Evolutionary conservation across 1,284 basidiomycete genomes (phyloP).

Genomic region (Cryptococcus amylolentus): DNA sequence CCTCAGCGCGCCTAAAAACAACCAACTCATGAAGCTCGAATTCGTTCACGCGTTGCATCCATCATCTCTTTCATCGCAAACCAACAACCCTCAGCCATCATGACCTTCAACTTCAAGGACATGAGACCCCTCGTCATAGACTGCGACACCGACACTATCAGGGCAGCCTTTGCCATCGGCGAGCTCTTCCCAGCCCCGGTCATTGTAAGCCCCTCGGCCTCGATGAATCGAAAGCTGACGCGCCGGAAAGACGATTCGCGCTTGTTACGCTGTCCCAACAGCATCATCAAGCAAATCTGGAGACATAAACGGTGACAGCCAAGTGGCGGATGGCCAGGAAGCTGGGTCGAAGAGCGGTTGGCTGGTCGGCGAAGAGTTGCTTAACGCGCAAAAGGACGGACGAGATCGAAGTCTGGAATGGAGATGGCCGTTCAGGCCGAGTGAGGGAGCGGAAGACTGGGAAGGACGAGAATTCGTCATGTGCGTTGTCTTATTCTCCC

Average conservation of each 20-base stretch:
- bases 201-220: constrained; percentile 20
- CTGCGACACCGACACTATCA: constrained; percentile 35
- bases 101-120: constrained; percentile 23
- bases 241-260: constrained; percentile 21
- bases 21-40: background rate
- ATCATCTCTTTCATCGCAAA: background rate
- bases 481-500: constrained; percentile 53
- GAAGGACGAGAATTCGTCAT: constrained; percentile 87
- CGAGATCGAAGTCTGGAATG: constrained; percentile 63
- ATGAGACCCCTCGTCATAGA: constrained; percentile 34
- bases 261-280: constrained; percentile 36
- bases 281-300: constrained; percentile 4
- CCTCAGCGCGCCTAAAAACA: constrained; percentile 1
- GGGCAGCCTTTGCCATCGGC: constrained; percentile 32
- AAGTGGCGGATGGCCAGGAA: constrained; percentile 9
- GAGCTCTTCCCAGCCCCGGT: constrained; percentile 36
- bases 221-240: background rate
- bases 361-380: constrained; percentile 75
- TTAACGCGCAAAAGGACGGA: constrained; percentile 64
- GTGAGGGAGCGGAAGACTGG: constrained; percentile 69
- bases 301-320: constrained; percentile 11
- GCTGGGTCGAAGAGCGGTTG: constrained; percentile 61
- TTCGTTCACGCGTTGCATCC: background rate
- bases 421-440: constrained; percentile 80
- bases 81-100: constrained; percentile 1